Base-by-base conservation (phyloP, 1,284 basidiomycete species). In the Coniferiporia sulphurascens region DNA sequence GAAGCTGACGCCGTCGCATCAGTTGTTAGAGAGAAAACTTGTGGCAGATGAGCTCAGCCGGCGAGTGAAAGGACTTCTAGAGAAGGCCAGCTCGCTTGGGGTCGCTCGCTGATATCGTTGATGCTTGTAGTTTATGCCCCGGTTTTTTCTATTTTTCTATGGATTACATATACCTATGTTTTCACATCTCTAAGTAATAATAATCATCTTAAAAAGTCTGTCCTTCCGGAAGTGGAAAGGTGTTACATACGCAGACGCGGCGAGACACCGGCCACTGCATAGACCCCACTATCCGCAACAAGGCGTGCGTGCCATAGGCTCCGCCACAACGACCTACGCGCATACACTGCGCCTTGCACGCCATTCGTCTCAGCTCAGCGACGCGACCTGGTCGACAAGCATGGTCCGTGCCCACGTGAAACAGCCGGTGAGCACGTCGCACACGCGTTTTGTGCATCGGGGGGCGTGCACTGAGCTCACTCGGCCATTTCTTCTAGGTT, bases 1-100 rank as follows among this genome's bases (percentile, higher is more conserved):
- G 74, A 89, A 85, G 75, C 81, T 85, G 69, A 86, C 80, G 59
- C 93, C 93, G 12, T 87, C 86, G 36, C 82, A 89, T 60, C 92
- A 95, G 68, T 79, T 94, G 1, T 76, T 81, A 74, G 87, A 91
- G 66, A 80, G 90, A 64, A 88, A 85, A 73, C 73, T 80, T 74
- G 83, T 91, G 70, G 88, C 83, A 8, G 86, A 89, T 70, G 76
- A 78, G 59, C 70, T 95, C 63, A 84, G 83, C 64, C 76, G 80
- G 61, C 77, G 86, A 52, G 83, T 95, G 44, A 82, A 82, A 68
- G 87, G 84, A 2, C 70, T 95, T 66, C 65, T 88, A 59, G 84
- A 88, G 66, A 79, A 82, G 62, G 81, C 87, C 4, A 74, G 64
- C 51, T 64, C 65, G 36, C 66, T 75, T 19, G 66, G 64, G 13